Evolutionary conservation across 495 filamentous ascomycete species (phyloP), one percentile per base, ranked within the genome.

Genomic region (Penicillium samsonianum): DNA sequence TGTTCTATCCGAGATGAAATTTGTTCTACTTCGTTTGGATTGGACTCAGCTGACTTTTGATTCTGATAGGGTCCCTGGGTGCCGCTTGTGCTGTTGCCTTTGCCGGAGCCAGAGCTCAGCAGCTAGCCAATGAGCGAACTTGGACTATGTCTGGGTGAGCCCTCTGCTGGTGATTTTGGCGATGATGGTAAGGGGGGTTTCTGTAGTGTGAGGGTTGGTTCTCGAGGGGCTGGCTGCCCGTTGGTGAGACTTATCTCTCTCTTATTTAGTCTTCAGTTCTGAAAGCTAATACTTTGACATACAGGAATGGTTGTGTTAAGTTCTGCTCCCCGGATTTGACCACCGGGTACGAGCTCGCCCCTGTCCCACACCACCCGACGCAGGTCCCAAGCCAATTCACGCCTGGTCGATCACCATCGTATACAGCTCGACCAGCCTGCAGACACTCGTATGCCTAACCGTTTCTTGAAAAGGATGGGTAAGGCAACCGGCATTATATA

Each of bases 1-100:
- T 30, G 25, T 19, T 19, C n/a, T n/a, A 9, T 5, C 22, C 19
- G 9, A 17, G 16, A 47, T 19, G 16, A 28, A 26, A 7, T 26
- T 28, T 25, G 16, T 10, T 28, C 2, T 9, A 28, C 16, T 28
- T 46, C 4, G 16, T 28, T 11, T 10, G 9, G 25, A 8, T 47
- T 47, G 26, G 26, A 46, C 43, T 46, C 11, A 10, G 8, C 44
- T 47, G 26, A 30, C 44, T 47, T 19, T 12, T 30, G 44, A 19
- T 17, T 19, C 22, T 47, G 25, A 30, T 47, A 47, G 44, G 28
- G 44, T 47, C 44, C 44, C 44, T 47, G 44, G 44, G 44, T 47
- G 44, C 26, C 26, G 9, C 8, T 19, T 28, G 7, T 31, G 25
- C 44, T 30, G 44, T 2, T 30, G 25, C n/a, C n/a, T 30, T 47